Evolutionary conservation across 768 basidiomycete species (phyloP).

Genomic region (Lactifluus echinatus): DNA sequence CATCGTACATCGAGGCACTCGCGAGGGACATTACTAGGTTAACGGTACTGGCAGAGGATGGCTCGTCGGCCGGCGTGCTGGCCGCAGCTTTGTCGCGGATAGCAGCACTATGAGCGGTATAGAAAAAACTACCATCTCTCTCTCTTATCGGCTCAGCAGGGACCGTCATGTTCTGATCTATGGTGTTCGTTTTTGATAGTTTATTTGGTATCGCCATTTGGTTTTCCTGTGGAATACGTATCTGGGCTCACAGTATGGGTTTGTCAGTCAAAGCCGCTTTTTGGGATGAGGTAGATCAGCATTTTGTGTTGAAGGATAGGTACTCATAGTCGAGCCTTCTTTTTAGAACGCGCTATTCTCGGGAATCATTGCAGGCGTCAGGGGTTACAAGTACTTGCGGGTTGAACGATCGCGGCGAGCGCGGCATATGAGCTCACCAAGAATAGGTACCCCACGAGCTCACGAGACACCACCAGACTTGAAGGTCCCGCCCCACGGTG

Average conservation of each 20-base stretch:
- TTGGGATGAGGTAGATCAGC: no score
- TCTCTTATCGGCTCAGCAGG: neutral
- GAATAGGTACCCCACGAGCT: neutral
- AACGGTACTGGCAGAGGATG: constrained; percentile 15
- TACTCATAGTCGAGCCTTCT: no score
- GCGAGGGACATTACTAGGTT: constrained; percentile 20
- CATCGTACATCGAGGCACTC: constrained; percentile 28
- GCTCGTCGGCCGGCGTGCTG: constrained; percentile 13
- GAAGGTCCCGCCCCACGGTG: neutral
- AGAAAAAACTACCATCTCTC: no score
- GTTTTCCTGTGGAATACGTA: neutral
- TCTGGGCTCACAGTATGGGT: no score
- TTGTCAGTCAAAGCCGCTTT: no score
- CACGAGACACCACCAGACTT: neutral
- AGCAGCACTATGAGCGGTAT: neutral
- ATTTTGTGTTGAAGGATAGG: no score
- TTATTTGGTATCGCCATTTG: neutral
- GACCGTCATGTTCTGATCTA: neutral
- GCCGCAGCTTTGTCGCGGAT: constrained; percentile 8
- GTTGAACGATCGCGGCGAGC: neutral
- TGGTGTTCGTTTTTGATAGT: neutral
- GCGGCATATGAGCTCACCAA: neutral
- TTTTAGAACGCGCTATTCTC: neutral
- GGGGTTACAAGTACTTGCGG: neutral
- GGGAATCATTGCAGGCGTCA: neutral